These are phyloP conservation scores for Malassezia japonica DNA, from an alignment of 1,284 basidiomycete genomes.

Conservation along the genomic window DNA sequence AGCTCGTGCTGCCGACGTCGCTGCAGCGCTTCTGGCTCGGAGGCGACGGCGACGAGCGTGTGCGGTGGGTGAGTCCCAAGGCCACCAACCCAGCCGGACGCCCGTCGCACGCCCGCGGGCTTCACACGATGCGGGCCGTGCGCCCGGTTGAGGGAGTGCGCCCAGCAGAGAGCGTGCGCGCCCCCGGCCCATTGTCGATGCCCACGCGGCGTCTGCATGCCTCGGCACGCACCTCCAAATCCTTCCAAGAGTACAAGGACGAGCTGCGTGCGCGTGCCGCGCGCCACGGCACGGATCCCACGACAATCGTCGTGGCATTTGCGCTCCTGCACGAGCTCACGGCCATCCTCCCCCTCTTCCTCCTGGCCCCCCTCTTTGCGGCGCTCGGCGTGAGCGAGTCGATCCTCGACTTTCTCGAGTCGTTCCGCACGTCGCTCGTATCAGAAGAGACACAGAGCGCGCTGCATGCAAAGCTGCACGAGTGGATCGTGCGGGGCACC, in stretches of 20 bases:
- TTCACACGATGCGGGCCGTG: background rate
- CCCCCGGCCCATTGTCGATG: background rate
- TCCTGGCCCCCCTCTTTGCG: constrained; percentile 65
- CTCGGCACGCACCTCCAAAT: background rate
- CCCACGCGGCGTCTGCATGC: background rate
- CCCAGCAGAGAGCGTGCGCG: background rate
- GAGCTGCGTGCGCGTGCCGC: constrained; percentile 24
- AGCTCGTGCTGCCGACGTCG: constrained; percentile 28
- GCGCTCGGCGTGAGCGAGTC: constrained; percentile 63
- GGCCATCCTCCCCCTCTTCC: constrained; percentile 65
- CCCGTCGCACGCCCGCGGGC: background rate
- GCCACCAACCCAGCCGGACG: background rate
- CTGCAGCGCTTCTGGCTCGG: constrained; percentile 38
- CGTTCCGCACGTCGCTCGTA: background rate
- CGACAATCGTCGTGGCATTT: constrained; percentile 70
- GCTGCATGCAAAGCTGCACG: background rate
- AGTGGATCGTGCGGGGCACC: constrained; percentile 11
- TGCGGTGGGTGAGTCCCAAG: constrained; percentile 22
- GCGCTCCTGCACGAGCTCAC: constrained; percentile 77
- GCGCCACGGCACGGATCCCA: constrained; percentile 57
- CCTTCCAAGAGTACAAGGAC: background rate
- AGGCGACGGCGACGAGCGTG: constrained; percentile 19
- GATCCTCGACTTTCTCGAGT: constrained; percentile 53
- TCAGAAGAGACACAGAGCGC: background rate
- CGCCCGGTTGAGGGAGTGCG: background rate